phyloP scores from a whole-genome alignment of 2,329 filamentous ascomycete species.

The Arthrobotrys megalospora region DNA sequence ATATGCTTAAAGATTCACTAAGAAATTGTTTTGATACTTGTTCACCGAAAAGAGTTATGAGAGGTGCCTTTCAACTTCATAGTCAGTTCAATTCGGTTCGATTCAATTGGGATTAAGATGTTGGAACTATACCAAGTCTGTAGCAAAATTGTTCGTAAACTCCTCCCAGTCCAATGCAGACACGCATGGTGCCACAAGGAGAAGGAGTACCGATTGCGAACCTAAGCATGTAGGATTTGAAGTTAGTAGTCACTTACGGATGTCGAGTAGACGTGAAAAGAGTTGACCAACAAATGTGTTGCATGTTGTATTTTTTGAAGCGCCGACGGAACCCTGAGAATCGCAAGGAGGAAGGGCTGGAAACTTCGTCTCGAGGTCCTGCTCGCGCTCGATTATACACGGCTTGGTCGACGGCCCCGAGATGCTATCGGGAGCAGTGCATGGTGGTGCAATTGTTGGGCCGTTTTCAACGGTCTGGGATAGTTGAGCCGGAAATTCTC shows the following conservation, averaged over 20 bases:
- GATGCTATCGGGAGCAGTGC: conserved; percentile 3
- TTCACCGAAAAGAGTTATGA: conserved; percentile 68
- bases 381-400: background rate
- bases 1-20: conserved; percentile 64
- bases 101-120: background rate
- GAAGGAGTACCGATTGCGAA: background rate
- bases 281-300: conserved; percentile 1
- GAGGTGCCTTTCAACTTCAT: conserved; percentile 60
- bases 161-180: conserved; percentile 45
- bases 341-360: background rate
- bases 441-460: background rate
- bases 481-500: background rate
- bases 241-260: background rate
- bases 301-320: conserved; percentile 25
- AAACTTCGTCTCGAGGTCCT: conserved; percentile 6
- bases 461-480: background rate
- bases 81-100: background rate
- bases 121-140: conserved; percentile 35
- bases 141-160: conserved; percentile 52
- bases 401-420: no score
- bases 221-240: background rate
- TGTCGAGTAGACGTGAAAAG: background rate
- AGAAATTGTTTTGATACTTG: conserved; percentile 68
- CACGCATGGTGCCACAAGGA: background rate
- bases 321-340: background rate